These are phyloP conservation scores for Colletotrichum acutatum DNA, from an alignment of 2,329 filamentous ascomycete species.

Conservation along the genomic window DNA sequence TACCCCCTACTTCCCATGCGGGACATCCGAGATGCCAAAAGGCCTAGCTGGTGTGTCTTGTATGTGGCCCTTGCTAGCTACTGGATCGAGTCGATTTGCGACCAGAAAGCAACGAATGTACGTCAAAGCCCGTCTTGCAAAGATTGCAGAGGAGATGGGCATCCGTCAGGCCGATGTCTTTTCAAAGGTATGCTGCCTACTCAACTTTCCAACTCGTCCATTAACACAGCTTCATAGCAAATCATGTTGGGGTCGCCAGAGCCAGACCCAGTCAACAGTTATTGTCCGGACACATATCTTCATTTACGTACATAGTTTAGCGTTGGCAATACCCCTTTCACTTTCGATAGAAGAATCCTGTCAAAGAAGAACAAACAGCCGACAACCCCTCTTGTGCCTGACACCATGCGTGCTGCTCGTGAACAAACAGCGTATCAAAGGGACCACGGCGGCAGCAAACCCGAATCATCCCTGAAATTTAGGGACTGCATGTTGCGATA, in stretches of 20 bases:
- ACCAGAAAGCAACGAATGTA: slow-evolving; percentile 36
- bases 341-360: neutral
- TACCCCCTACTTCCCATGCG: slow-evolving; percentile 40
- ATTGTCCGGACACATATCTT: slow-evolving; percentile 28
- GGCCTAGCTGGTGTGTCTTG: slow-evolving; percentile 38
- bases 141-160: slow-evolving; percentile 39
- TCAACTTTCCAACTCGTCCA: neutral
- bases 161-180: slow-evolving; percentile 41
- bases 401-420: neutral
- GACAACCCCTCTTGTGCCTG: neutral
- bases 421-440: neutral
- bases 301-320: slow-evolving; percentile 28
- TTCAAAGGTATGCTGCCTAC: slow-evolving; percentile 30
- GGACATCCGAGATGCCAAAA: slow-evolving; percentile 40
- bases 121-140: slow-evolving; percentile 36
- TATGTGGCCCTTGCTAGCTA: slow-evolving; percentile 39
- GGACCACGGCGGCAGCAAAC: neutral
- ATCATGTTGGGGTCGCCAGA: slow-evolving; percentile 13
- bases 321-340: slow-evolving; percentile 14
- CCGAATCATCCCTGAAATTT: slow-evolving; percentile 8
- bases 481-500: slow-evolving; percentile 35
- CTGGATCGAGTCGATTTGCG: slow-evolving; percentile 38
- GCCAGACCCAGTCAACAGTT: slow-evolving; percentile 27
- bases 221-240: slow-evolving; percentile 16
- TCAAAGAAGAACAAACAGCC: neutral